Evolutionary conservation across 2,329 filamentous ascomycete genomes (phyloP).

Genomic region (Leptosphaerulina australis): DNA sequence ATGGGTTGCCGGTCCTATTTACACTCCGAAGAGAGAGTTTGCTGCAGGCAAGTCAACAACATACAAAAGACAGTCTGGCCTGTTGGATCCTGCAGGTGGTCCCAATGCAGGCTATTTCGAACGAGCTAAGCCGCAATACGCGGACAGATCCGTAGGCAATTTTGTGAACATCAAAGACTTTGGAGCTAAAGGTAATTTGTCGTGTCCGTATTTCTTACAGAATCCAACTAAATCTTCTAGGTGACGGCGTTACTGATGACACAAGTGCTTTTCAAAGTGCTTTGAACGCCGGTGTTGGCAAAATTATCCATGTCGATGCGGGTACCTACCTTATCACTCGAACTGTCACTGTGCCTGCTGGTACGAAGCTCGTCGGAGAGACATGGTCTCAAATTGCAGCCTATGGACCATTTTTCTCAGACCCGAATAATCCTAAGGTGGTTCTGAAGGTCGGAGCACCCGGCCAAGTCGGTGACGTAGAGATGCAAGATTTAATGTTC

Average conservation of each 20-base stretch:
- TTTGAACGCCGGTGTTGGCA: slow-evolving; percentile 65
- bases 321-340: slow-evolving; percentile 26
- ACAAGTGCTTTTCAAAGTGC: slow-evolving; percentile 76
- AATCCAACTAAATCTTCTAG: slow-evolving; percentile 66
- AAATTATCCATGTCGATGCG: slow-evolving; percentile 16
- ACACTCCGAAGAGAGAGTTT: too few species aligned
- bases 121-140: slow-evolving; percentile 51
- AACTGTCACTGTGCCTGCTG: slow-evolving; percentile 24
- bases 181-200: background rate
- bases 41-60: too few species aligned
- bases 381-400: slow-evolving; percentile 25
- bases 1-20: too few species aligned
- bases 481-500: slow-evolving; percentile 32
- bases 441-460: too few species aligned
- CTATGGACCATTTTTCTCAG: slow-evolving; percentile 20
- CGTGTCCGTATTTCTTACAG: too few species aligned
- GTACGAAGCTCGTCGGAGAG: slow-evolving; percentile 24
- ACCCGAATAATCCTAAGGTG: slow-evolving; percentile 20
- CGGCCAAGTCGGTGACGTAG: slow-evolving; percentile 24
- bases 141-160: slow-evolving; percentile 54
- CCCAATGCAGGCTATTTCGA: background rate
- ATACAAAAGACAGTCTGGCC: background rate
- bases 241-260: slow-evolving; percentile 80
- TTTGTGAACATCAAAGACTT: background rate
- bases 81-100: background rate